Base-by-base conservation (phyloP, 352 stramenopile genomes). In the Pythium graminicola region DNA sequence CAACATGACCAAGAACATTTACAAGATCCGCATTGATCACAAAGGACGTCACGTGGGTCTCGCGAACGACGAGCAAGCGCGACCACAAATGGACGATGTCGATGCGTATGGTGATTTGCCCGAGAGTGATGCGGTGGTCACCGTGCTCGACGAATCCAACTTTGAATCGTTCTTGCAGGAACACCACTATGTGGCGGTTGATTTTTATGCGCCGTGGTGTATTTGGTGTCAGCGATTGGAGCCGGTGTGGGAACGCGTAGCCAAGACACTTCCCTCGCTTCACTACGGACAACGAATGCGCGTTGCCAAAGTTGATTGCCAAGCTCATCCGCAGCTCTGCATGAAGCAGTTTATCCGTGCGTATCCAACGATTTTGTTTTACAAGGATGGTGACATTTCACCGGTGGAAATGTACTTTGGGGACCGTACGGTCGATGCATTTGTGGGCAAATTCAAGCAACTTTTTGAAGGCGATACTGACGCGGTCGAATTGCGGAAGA, bases 1-100 rank as follows among this genome's bases (percentile, higher is more conserved):
- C 69, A 99, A 99, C 80, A 96, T 99, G 64, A 99, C 95, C 54
- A 97, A 96, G 60, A 98, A 99, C 75, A 96, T 99, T 54, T 96
- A 97, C 79, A 98, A 99, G 78, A 97, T 92, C 64, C 77, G 80
- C 32, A 72, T 92, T 47, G 84, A 91, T 68, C 70, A 85, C 64
- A 91, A 93, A 65, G 80, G 82, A 26, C 81, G 82, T 57, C 71
- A 83, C 55, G 73, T 92, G n/a, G 80, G 81, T 0, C 72, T 95
- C 66, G 93, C 97, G 54, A 64, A 86, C 31, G 88, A 97, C 43
- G 83, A 95, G 50, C 70, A 90, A 46, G 79, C 89, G 26, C 73
- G 83, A 58, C 82, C 89, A 7, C 63, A 74, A 38, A 89, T 82
- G 40, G 69, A 72, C 16, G 67, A 93, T 28, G 82, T 85, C 60